Conservation (phyloP, 768 basidiomycete genomes). For the Clavulina sp. region DNA sequence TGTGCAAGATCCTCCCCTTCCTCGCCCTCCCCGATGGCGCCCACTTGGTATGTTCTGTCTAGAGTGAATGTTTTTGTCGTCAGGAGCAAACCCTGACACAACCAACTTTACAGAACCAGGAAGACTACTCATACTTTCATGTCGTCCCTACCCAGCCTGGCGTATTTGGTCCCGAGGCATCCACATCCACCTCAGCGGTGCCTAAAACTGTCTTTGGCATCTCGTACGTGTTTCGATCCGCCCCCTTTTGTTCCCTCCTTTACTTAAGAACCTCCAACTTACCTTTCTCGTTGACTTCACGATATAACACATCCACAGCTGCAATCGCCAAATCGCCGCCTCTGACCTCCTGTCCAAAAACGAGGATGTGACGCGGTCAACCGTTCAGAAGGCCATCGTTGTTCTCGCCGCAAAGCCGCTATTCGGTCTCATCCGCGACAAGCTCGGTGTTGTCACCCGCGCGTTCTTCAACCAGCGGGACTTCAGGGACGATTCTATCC, state of each 20-base stretch:
- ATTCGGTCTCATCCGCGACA: slow-evolving; percentile 90
- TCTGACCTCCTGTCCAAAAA: slow-evolving; percentile 59
- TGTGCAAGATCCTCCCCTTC: slow-evolving; percentile 77
- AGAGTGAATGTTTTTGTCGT: background rate
- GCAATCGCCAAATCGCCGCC: slow-evolving; percentile 86
- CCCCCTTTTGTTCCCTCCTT: too few species aligned
- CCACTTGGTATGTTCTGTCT: slow-evolving; percentile 48
- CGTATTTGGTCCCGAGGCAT: background rate
- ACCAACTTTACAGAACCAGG: slow-evolving; percentile 36
- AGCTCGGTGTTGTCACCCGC: slow-evolving; percentile 83
- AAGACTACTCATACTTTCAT: slow-evolving; percentile 97
- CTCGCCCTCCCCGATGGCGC: slow-evolving; percentile 95
- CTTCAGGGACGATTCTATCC: slow-evolving; percentile 70
- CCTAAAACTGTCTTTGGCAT: slow-evolving; percentile 88
- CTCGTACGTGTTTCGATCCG: too few species aligned
- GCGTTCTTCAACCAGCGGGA: slow-evolving; percentile 85
- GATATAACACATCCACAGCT: slow-evolving; percentile 27
- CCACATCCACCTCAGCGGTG: slow-evolving; percentile 31
- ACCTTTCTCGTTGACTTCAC: background rate
- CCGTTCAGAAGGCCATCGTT: slow-evolving; percentile 94
- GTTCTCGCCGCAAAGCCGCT: slow-evolving; percentile 81
- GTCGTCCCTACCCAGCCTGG: slow-evolving; percentile 34
- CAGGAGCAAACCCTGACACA: background rate
- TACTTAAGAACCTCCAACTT: slow-evolving; percentile 3
- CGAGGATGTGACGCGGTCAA: slow-evolving; percentile 76